Base-by-base conservation (phyloP, 148 eudicot genomes). In the Arctostaphylos glauca region DNA sequence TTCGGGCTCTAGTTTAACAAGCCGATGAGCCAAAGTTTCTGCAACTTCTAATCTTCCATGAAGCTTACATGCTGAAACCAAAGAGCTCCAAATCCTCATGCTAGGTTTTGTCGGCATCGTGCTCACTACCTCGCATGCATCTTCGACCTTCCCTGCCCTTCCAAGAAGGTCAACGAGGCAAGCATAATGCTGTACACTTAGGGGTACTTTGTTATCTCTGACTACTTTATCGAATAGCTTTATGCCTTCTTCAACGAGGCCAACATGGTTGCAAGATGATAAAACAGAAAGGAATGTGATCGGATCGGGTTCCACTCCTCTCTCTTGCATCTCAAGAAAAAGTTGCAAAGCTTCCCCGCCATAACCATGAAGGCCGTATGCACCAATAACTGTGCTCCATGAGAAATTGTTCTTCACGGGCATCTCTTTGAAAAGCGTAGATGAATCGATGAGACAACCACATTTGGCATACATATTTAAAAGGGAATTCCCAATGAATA, bases 131-230 rank as follows among this genome's bases (percentile, higher is more conserved):
- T 84, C 89, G 81, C 81, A 84, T 58, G 91, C 94, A 55, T 84
- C 90, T 78, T 90, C 87, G 14, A 90, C 14, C 82, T 52, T 78
- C 77, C 94, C 94, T 31, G 91, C 89, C 81, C 87, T 82, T 41
- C 90, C 89, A 18, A 91, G 90, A 66, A 91, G 89, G 83, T 87
- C 90, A 74, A 91, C 77, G 48, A 75, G 86, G 78, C 94, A 85
- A 21, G 92, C 90, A 75, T 89, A 91, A 54, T 87, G 93, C 41
- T 88, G 90, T 50, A 82, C n/a, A 10, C 76, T 76, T 59, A 86
- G 23, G 4, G 46, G 6, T n/a, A 55, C 50, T 41, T 81, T 80
- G 1, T 52, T 41, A 62, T 84, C 87, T 55, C 78, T 59, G 9
- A 53, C 12, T 55, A 82, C 90, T 48, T 62, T 68, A 47, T 58